Base-by-base conservation (phyloP, 1,284 basidiomycete species). In the Sporisorium scitamineum region DNA sequence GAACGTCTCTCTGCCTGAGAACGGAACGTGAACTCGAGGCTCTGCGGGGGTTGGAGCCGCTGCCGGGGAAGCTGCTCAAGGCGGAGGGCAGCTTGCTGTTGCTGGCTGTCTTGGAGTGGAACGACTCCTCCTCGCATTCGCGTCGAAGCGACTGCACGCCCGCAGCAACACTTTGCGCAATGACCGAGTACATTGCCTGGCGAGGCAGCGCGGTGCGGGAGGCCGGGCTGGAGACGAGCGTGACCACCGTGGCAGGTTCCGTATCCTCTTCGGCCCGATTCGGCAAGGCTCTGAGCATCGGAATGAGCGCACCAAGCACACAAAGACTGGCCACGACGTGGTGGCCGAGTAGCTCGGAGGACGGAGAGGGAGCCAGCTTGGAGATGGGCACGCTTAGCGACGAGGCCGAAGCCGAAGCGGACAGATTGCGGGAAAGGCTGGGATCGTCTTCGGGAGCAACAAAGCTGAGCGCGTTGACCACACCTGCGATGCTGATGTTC, bases 391-490 rank as follows among this genome's bases (percentile, higher is more conserved):
- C 37, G 27, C 59, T 59, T n/a, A 62, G 61, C n/a, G 51, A 57
- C 16, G 57, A 50, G 18, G 54, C 37, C 6, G 67, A 66, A 20
- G 60, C 54, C 32, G 65, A 71, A 18, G 56, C 56, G 4, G 76
- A 68, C 51, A 72, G 54, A 37, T 54, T 59, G 22, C 65, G 63
- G 32, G 67, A 69, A 8, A 62, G 39, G 48, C 53, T 50, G 11
- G 54, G 24, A 13, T 67, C 72, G 18, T 76, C 71, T 31, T 67
- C 61, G n/a, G 72, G 69, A 6, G 76, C 61, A 20, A 74, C 61
- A 34, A 70, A 84, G 68, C 77, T 79, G 41, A 80, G 75, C 18
- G 80, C 76, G 32, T 84, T 84, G 44, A 85, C 63, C 4, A 84
- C 61, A 37, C 80, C 84, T 8, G 79, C 51, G 48, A 84, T 66